Evolutionary conservation across 768 basidiomycete species (phyloP).

Genomic region (Suillus subalutaceus): DNA sequence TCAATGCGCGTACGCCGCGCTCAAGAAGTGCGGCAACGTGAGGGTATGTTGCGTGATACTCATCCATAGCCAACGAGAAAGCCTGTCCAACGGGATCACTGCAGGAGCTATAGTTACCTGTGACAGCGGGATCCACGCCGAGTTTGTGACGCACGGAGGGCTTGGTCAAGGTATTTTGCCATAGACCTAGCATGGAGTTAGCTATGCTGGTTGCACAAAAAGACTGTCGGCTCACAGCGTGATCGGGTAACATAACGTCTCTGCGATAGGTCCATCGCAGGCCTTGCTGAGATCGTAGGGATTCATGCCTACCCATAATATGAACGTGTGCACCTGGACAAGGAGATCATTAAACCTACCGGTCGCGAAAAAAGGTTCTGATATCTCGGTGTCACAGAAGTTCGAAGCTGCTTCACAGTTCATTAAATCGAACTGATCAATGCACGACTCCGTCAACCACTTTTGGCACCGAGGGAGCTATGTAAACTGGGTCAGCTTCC

Average conservation of each 20-base stretch:
- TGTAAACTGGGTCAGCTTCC: conserved; percentile 1
- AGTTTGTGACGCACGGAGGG: conserved; percentile 54
- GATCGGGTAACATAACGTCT: conserved; percentile 62
- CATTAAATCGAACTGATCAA: conserved; percentile 68
- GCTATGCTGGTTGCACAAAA: conserved; percentile 5
- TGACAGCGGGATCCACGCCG: conserved; percentile 59
- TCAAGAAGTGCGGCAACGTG: conserved; percentile 62
- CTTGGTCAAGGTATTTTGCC: conserved; percentile 59
- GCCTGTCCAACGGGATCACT: conserved; percentile 45
- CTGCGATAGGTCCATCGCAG: conserved; percentile 52
- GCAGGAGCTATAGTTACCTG: conserved; percentile 44
- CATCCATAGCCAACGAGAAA: conserved; percentile 52
- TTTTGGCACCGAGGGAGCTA: conserved; percentile 74
- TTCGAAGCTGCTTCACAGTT: conserved; percentile 66
- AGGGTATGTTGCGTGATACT: conserved; percentile 28
- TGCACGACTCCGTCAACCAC: conserved; percentile 57
- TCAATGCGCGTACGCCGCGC: conserved; percentile 69
- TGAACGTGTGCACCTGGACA: not conserved
- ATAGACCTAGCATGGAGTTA: conserved; percentile 47
- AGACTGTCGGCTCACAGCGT: conserved; percentile 36
- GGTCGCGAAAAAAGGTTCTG: conserved; percentile 27
- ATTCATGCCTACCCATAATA: conserved; percentile 42
- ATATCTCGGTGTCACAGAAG: conserved; percentile 62
- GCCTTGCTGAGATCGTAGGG: conserved; percentile 71
- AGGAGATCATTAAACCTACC: conserved; percentile 28